Evolutionary conservation across 129 eudicot genomes (phyloP).

Genomic region (Centella asiatica): DNA sequence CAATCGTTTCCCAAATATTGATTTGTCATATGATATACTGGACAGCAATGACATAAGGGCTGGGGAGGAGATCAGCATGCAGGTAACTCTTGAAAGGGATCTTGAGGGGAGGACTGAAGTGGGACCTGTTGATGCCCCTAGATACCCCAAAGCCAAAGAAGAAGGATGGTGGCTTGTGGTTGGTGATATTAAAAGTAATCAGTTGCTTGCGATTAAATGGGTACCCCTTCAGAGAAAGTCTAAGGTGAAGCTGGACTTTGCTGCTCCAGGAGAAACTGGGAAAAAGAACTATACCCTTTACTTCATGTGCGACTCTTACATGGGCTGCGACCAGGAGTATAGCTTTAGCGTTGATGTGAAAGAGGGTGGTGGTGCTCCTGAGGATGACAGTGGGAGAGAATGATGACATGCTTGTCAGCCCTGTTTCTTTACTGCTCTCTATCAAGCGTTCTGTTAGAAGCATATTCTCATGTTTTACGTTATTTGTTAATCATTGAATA

Average conservation of each 20-base stretch:
- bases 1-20: constrained; percentile 83
- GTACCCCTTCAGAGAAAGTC: constrained; percentile 63
- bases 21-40: constrained; percentile 50
- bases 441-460: no score
- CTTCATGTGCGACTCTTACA: constrained; percentile 89
- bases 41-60: constrained; percentile 45
- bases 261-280: constrained; percentile 66
- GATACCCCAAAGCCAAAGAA: constrained; percentile 69
- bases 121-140: constrained; percentile 79
- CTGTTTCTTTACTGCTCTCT: background rate
- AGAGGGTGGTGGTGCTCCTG: constrained; percentile 28
- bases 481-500: background rate
- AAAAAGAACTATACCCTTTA: constrained; percentile 51
- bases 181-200: constrained; percentile 72
- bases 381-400: constrained; percentile 39
- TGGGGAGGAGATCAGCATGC: constrained; percentile 48
- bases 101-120: constrained; percentile 65
- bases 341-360: constrained; percentile 57
- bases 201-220: constrained; percentile 74
- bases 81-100: constrained; percentile 72
- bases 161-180: constrained; percentile 97
- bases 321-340: constrained; percentile 93
- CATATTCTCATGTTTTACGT: background rate
- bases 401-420: background rate
- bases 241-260: constrained; percentile 63